These are phyloP conservation scores for Yarrowia sp. DNA, from an alignment of 805 yeast genomes.

Conservation along the genomic window DNA sequence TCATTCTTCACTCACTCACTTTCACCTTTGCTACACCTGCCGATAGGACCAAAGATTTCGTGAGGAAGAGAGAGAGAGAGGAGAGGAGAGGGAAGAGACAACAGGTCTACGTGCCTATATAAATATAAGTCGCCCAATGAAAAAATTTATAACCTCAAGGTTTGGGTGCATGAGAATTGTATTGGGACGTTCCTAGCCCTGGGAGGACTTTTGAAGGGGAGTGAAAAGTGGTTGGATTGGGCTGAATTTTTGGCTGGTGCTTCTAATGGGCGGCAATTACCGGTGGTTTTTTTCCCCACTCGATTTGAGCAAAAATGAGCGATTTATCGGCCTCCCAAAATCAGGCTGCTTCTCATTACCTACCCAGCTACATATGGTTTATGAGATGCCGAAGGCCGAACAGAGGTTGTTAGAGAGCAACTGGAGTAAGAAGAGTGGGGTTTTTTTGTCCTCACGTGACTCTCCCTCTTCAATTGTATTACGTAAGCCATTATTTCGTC, in stretches of 20 bases:
- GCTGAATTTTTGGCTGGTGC: background rate
- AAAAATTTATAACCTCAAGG: conserved; percentile 24
- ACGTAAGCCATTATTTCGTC: background rate
- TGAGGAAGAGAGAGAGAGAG: conserved; percentile 20
- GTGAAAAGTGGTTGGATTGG: background rate
- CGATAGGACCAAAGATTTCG: conserved; percentile 22
- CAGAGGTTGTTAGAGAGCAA: background rate
- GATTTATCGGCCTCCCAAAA: background rate
- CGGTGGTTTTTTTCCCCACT: background rate
- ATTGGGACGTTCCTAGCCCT: conserved; percentile 15
- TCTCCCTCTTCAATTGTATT: background rate
- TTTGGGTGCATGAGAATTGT: background rate
- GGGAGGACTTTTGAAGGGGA: background rate
- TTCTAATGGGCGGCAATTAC: background rate
- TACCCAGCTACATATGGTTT: background rate
- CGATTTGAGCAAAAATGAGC: background rate
- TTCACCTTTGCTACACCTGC: conserved; percentile 26
- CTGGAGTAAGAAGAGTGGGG: background rate
- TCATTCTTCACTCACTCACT: conserved; percentile 20
- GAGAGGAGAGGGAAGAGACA: conserved; percentile 25
- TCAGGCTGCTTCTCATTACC: background rate
- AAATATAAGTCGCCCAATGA: background rate
- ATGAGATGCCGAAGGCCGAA: background rate
- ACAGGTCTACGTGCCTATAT: background rate
- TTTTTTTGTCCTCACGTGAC: background rate